phyloP scores from a whole-genome alignment of 2,329 filamentous ascomycete genomes.

The Phaeosphaeriaceae sp. region DNA sequence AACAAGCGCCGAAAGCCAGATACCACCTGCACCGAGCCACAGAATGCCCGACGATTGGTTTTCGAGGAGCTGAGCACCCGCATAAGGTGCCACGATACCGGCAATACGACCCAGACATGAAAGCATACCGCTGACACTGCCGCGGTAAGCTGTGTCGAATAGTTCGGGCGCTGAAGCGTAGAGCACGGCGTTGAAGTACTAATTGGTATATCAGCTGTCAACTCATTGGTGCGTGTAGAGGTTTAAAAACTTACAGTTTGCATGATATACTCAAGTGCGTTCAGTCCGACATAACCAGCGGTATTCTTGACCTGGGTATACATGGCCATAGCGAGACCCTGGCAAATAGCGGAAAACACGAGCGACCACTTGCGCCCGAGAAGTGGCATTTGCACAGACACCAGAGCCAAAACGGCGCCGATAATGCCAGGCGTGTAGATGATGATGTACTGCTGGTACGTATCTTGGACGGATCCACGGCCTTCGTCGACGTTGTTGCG shows the following conservation, averaged over 20 bases:
- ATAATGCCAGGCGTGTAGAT: constrained; percentile 39
- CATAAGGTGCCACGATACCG: constrained; percentile 38
- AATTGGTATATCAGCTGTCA: not conserved
- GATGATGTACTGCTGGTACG: constrained; percentile 39
- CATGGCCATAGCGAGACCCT: constrained; percentile 40
- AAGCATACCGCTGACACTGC: constrained; percentile 39
- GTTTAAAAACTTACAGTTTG: constrained; percentile 28
- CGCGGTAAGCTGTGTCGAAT: constrained; percentile 38
- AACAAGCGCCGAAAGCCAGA: constrained; percentile 35
- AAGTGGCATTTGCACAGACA: constrained; percentile 34
- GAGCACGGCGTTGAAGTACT: constrained; percentile 41
- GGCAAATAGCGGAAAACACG: constrained; percentile 35
- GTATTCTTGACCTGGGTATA: constrained; percentile 37
- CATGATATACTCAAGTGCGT: constrained; percentile 43
- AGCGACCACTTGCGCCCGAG: constrained; percentile 39
- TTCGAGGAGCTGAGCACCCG: constrained; percentile 31
- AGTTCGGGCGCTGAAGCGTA: constrained; percentile 39
- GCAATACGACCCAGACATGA: constrained; percentile 36
- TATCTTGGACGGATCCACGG: constrained; percentile 29
- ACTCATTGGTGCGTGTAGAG: no score
- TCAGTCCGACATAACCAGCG: constrained; percentile 35
- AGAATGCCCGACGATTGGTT: constrained; percentile 33
- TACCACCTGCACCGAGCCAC: constrained; percentile 38
- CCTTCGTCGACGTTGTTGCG: constrained; percentile 38
- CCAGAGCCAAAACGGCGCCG: constrained; percentile 30